Evolutionary conservation across 2,329 filamentous ascomycete species (phyloP).

Genomic region (Alternaria burnsii): DNA sequence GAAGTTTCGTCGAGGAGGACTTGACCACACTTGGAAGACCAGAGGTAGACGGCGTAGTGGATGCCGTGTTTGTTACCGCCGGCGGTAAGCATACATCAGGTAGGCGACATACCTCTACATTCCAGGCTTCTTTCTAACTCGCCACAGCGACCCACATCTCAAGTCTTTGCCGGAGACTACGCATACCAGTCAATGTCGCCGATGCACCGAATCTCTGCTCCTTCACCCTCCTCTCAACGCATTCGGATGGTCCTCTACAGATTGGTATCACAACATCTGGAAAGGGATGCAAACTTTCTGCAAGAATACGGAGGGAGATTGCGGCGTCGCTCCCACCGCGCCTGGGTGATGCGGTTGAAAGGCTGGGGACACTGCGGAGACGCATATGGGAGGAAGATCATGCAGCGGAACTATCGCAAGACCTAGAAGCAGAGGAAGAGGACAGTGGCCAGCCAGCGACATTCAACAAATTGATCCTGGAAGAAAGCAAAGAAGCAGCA

Average conservation of each 20-base stretch:
- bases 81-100: constrained; percentile 59
- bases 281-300: constrained; percentile 90
- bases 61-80: constrained; percentile 88
- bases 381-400: constrained; percentile 59
- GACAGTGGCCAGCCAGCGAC: constrained; percentile 77
- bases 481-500: constrained; percentile 75
- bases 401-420: constrained; percentile 57
- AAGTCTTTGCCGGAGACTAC: constrained; percentile 74
- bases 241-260: constrained; percentile 89
- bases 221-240: constrained; percentile 87
- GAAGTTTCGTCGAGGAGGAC: constrained; percentile 74
- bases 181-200: constrained; percentile 92
- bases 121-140: constrained; percentile 16
- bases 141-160: constrained; percentile 71
- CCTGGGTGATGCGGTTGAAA: constrained; percentile 78
- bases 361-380: constrained; percentile 68
- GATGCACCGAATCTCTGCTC: constrained; percentile 88
- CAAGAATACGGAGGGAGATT: constrained; percentile 87
- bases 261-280: constrained; percentile 96
- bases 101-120: constrained; percentile 38
- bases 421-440: constrained; percentile 63
- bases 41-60: constrained; percentile 80
- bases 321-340: constrained; percentile 78
- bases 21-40: constrained; percentile 79
- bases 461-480: constrained; percentile 84